Evolutionary conservation across 176 grass and related monocot species (phyloP), one percentile per base, ranked within the genome.

Genomic region (Zea luxurians): DNA sequence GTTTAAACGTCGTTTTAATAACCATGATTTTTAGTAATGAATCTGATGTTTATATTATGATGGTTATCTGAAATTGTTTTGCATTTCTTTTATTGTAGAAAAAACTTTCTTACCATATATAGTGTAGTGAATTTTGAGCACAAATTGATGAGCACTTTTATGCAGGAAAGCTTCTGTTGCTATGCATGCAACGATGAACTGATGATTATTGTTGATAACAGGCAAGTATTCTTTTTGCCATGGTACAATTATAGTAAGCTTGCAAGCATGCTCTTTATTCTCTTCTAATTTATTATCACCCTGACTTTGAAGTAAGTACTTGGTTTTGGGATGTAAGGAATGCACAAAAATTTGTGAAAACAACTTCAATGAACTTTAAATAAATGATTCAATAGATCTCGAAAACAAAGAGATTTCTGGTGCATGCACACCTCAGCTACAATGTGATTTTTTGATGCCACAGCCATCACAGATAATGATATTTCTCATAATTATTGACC

Each of bases 151-250:
- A 21, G 1, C 55, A 17, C n/a, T 34, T 76, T 61, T 34, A 10
- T 61, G 35, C 54, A 70, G 82, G 54, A 55, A 70, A 70, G 64
- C 65, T 84, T 84, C 53, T 70, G 16, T 3, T 34, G 4, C 36
- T 17, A 34, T 70, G 43, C 8, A 11, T 70, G 82, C 18, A 46
- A 48, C 46, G 38, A 55, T 18, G 4, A 45, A 48, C 48, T 44
- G 36, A 45, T 78, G n/a, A 43, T 66, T 62, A 27, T 79, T 36
- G 48, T 17, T 34, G 61, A 71, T 79, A 66, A 80, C 40, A 48
- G 46, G 68, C 54, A 79, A 79, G 48, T 49, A 8, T 47, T 18
- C 20, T 2, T 27, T 37, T 66, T 67, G 4, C 8, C 4, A 9
- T 85, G n/a, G 57, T 38, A 12, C 37, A 15, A 3, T 1, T 4